Conservation (phyloP, 2,329 filamentous ascomycete species). For the Neopestalotiopsis sp. region DNA sequence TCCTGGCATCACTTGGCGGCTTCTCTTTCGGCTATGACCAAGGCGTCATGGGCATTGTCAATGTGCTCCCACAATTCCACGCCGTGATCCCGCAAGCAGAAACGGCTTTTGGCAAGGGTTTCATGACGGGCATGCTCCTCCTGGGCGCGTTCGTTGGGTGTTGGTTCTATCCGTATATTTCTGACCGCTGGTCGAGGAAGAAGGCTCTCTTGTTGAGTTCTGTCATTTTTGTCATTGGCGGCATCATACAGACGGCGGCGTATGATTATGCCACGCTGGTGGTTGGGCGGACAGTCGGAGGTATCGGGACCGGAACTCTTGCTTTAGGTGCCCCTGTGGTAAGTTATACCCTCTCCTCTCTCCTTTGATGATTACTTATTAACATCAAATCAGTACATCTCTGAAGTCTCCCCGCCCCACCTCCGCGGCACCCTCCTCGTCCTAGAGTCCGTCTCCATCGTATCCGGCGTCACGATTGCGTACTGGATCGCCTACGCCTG, state of each 20-base stretch:
- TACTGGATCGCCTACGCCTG: slow-evolving; percentile 63
- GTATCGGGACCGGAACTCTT: slow-evolving; percentile 36
- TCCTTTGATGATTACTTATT: not conserved
- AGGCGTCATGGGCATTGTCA: slow-evolving; percentile 46
- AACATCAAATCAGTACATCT: slow-evolving; percentile 32
- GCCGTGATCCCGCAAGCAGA: slow-evolving; percentile 40
- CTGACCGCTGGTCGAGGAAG: slow-evolving; percentile 49
- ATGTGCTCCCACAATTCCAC: slow-evolving; percentile 51
- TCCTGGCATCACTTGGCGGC: slow-evolving; percentile 51
- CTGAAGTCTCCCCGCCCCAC: slow-evolving; percentile 42
- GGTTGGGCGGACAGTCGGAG: slow-evolving; percentile 34
- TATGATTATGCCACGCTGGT: slow-evolving; percentile 34
- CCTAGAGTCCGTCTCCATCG: slow-evolving; percentile 56
- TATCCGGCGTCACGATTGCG: slow-evolving; percentile 57
- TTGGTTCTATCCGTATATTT: slow-evolving; percentile 40
- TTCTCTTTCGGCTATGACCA: slow-evolving; percentile 50
- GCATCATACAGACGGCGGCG: slow-evolving; percentile 43
- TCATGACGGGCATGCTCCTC: slow-evolving; percentile 50
- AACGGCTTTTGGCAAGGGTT: slow-evolving; percentile 41
- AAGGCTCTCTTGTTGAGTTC: slow-evolving; percentile 45
- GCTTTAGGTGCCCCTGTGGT: slow-evolving; percentile 29
- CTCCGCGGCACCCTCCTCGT: slow-evolving; percentile 48
- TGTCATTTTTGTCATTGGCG: slow-evolving; percentile 47
- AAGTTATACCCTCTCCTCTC: not conserved
- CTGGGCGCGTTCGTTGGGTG: slow-evolving; percentile 45